phyloP scores from a whole-genome alignment of 225 moss, liverwort and hornwort genomes.

The Thuidium tamariscinum region DNA sequence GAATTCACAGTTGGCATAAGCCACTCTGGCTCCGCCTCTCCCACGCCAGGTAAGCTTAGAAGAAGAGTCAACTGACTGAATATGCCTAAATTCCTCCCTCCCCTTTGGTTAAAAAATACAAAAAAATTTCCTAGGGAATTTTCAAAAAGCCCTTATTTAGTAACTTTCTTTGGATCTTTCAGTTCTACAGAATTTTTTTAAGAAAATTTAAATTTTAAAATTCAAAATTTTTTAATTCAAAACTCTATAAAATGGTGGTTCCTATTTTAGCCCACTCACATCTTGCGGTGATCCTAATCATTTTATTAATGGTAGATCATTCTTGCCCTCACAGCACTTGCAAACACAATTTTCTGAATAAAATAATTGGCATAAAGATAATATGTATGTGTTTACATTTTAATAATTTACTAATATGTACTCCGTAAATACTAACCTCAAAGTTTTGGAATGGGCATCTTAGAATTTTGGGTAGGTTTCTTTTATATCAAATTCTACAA shows the following conservation, averaged over 20 bases:
- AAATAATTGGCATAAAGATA: neutral
- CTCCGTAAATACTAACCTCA: too few relatives aligned
- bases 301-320: neutral
- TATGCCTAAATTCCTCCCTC: neutral
- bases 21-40: neutral
- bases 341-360: neutral
- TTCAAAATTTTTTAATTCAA: too few relatives aligned
- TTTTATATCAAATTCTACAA: too few relatives aligned
- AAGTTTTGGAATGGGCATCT: accelerated
- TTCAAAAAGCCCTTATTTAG: neutral
- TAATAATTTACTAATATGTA: neutral
- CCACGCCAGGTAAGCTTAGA: neutral
- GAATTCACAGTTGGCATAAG: neutral
- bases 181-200: neutral
- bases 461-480: accelerated
- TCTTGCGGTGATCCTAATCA: neutral
- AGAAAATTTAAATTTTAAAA: neutral
- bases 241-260: neutral
- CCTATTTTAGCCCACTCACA: neutral
- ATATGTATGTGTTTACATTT: neutral
- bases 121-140: neutral
- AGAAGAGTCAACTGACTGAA: neutral
- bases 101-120: too few relatives aligned
- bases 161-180: neutral
- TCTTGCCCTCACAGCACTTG: neutral